phyloP scores from a whole-genome alignment of 2,329 filamentous ascomycete genomes.

The Botrytis pseudocinerea region DNA sequence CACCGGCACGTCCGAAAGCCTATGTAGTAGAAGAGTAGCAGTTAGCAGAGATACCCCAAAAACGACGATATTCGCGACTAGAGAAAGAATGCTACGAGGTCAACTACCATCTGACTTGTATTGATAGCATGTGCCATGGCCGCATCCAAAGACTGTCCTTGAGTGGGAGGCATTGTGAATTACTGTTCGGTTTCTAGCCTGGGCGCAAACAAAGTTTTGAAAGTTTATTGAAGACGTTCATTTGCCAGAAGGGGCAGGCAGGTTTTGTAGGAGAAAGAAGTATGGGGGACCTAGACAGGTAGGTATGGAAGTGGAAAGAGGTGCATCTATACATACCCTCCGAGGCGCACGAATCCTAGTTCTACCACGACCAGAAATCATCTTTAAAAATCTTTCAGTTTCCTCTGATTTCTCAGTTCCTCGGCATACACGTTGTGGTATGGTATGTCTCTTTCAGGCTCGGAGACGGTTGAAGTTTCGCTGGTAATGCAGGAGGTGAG shows the following conservation, averaged over 20 bases:
- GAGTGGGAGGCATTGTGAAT: conserved; percentile 1
- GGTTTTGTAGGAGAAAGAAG: neutral
- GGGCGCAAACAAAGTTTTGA: neutral
- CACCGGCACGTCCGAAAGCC: conserved; percentile 55
- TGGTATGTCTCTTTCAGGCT: neutral
- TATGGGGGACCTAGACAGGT: neutral
- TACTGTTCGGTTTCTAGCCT: neutral
- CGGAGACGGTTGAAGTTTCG: neutral
- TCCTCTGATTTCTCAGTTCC: neutral
- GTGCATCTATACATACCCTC: conserved; percentile 53
- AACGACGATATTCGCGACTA: neutral
- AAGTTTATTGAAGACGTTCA: neutral
- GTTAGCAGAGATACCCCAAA: conserved; percentile 19
- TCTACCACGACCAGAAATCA: conserved; percentile 54
- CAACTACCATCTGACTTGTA: conserved; percentile 18
- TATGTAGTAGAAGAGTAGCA: conserved; percentile 37
- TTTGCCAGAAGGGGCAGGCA: neutral
- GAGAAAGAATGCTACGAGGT: neutral
- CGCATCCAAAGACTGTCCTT: neutral
- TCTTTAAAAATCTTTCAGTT: conserved; percentile 32
- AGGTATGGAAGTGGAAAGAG: conserved; percentile 17
- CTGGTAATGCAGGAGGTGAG: neutral
- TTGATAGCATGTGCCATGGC: neutral
- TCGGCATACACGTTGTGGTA: neutral
- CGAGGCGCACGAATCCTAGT: conserved; percentile 67